Conservation (phyloP, 2,329 filamentous ascomycete genomes). For the Blastomyces gilchristii region DNA sequence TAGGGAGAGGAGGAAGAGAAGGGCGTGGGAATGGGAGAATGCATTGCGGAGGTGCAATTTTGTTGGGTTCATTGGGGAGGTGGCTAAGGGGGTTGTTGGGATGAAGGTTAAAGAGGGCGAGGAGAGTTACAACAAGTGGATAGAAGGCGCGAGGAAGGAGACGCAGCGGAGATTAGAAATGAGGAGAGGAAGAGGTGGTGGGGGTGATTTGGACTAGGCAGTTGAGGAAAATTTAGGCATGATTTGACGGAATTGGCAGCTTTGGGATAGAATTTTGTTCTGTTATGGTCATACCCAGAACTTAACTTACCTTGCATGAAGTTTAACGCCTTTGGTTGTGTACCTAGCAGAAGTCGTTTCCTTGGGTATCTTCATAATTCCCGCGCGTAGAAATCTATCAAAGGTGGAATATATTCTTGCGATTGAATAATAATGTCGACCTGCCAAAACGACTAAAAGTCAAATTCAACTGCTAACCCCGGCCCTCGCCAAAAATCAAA, state of each 20-base stretch:
- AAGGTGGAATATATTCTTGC: background rate
- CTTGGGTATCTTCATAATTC: background rate
- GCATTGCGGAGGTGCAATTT: constrained; percentile 87
- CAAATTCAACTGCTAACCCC: background rate
- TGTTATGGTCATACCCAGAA: background rate
- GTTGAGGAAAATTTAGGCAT: background rate
- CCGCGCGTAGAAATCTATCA: background rate
- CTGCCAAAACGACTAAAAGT: background rate
- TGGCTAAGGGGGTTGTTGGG: constrained; percentile 75
- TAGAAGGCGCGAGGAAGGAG: constrained; percentile 54
- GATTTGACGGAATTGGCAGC: background rate
- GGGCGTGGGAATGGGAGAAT: constrained; percentile 91
- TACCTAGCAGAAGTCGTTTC: background rate
- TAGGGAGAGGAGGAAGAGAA: constrained; percentile 71
- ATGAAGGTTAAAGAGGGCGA: constrained; percentile 57
- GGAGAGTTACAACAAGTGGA: constrained; percentile 64
- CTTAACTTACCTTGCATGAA: background rate
- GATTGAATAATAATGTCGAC: background rate
- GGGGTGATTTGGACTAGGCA: constrained; percentile 6
- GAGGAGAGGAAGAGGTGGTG: constrained; percentile 16
- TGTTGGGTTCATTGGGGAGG: constrained; percentile 84
- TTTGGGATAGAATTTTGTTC: background rate
- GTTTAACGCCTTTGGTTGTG: background rate
- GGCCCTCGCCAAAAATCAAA: background rate
- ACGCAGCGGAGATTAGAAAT: constrained; percentile 33